Base-by-base conservation (phyloP, 2,329 filamentous ascomycete genomes). In the Apiospora hydei region DNA sequence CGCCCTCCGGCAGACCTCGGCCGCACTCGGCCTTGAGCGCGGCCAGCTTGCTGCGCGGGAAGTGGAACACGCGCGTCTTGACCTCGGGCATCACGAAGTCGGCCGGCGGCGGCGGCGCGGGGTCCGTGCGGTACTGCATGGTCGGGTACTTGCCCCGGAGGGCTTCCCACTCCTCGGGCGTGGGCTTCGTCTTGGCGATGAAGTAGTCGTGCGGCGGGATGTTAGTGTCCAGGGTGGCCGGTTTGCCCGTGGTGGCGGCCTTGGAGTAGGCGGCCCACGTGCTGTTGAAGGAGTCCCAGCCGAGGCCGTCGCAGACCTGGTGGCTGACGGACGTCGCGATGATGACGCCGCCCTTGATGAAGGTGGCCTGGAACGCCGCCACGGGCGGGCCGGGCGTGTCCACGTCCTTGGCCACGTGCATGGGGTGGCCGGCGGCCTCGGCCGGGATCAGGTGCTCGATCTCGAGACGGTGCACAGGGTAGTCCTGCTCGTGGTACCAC, bases 41-140 rank as follows among this genome's bases (percentile, higher is more conserved):
- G 21, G 46, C 68, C 21, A 57, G 47, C 11, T 51, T 51, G 26
- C 47, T 43, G 11, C 57, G 51, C 26, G 46, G 46, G 46, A 70
- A 70, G 69, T 70, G 69, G 47, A 70, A 61, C 13, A 70, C 49
- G 57, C 69, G 69, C 49, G 49, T 61, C 26, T 51, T 70, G 49
- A 70, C 69, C 49, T 57, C 49, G 21, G 69, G 69, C 18, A 57
- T 51, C 5, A 61, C 69, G 7, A 70, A 61, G 34, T 70, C 69
- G 14, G 49, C 49, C 3, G 69, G 69, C 7, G 69, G 69, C 34
- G 69, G 47, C 30, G 49, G 46, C 18, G 47, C 11, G n/a, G 68
- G 68, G 3, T 18, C 21, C n/a, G 47, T 24, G n/a, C 41, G n/a
- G 47, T 70, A 70, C 49, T 41, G 16, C 69, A 70, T 44, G 13